A percentile compares a stretch with the other conserved stretches of the same genome.
Evolutionary conservation across 257 asterid species (phyloP).

Genomic region (Rhazya stricta): DNA sequence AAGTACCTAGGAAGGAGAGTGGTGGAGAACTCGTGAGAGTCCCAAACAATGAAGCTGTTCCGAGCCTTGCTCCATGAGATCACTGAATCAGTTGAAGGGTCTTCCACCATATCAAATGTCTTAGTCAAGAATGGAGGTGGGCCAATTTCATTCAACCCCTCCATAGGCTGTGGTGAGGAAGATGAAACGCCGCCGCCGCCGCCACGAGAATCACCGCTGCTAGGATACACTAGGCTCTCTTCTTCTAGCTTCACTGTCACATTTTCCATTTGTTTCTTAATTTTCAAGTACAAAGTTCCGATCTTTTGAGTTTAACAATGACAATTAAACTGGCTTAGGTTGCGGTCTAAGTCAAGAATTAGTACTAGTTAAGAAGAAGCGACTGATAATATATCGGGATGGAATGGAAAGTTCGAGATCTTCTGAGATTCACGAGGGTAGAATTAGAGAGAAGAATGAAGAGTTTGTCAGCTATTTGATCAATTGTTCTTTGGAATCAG

Average conservation of each 20-base stretch:
- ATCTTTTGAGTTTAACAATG: neutral
- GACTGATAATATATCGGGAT: constrained; percentile 1
- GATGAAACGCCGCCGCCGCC: constrained; percentile 24
- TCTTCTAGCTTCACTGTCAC: constrained; percentile 45
- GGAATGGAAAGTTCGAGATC: constrained; percentile 35
- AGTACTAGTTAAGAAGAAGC: neutral
- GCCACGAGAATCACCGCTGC: constrained; percentile 8
- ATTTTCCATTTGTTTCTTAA: constrained; percentile 10
- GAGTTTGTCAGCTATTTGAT: neutral
- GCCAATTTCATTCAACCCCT: constrained; percentile 72
- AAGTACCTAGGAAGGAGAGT: constrained; percentile 73
- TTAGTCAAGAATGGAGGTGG: constrained; percentile 88
- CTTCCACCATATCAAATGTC: constrained; percentile 89
- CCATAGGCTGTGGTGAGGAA: constrained; percentile 62
- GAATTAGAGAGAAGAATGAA: constrained; percentile 1
- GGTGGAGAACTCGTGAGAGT: constrained; percentile 59
- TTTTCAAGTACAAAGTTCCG: neutral
- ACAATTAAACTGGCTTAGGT: neutral
- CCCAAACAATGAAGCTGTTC: constrained; percentile 95
- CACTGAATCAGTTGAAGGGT: constrained; percentile 66
- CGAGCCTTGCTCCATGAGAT: constrained; percentile 72
- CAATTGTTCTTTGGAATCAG: no score
- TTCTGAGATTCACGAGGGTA: neutral
- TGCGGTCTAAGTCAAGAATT: neutral
- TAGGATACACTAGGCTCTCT: constrained; percentile 18